Evolutionary conservation across 108 stramenopile genomes (phyloP), one percentile per base, ranked within the genome.

Genomic region (Cyclotella atomus): DNA sequence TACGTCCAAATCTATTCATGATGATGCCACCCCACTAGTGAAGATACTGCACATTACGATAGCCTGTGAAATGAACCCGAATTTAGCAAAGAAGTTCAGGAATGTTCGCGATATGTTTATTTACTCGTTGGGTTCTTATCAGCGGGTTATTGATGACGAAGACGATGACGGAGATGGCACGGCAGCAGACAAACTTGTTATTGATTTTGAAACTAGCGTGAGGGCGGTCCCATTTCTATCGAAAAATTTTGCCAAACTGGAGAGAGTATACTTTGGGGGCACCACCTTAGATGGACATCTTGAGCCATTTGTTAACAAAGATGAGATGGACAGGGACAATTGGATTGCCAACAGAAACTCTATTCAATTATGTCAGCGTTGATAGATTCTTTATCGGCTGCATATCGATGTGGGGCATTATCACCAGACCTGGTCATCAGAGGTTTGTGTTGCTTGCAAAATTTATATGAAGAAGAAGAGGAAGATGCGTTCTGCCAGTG

Each of bases 11-110:
- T 27, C 10, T 10, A 56, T 28, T 24, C 17, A 30, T 10, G 25
- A 56, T 28, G 55, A 56, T 56, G 55, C 55, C 27, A 28, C n/a
- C 12, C 55, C 55, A 24, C 55, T 56, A 14, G 55, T 56, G 4
- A 56, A 21, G 28, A 28, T 25, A 17, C 4, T 56, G 27, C 55
- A 56, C 30, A 28, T 56, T 56, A 32, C 14, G 29, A 28, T 27
- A 8, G 27, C 55, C 9, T 28, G 5, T 6, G 29, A 56, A 28
- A 30, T 56, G 55, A 28, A 32, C 6, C n/a, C 47, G n/a, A 49
- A 17, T 4, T 12, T 49, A 12, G 9, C 47, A 17, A n/a, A n/a
- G n/a, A n/a, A 17, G 4, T 49, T 49, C 47, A 10, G 17, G 4
- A 17, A 49, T 17, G 47, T 49, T 49, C 47, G 47, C 4, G 47